A percentile compares a stretch with the other conserved stretches of the same genome.
phyloP scores from a whole-genome alignment of 2,329 filamentous ascomycete species.

The Pseudocercospora crystallina region DNA sequence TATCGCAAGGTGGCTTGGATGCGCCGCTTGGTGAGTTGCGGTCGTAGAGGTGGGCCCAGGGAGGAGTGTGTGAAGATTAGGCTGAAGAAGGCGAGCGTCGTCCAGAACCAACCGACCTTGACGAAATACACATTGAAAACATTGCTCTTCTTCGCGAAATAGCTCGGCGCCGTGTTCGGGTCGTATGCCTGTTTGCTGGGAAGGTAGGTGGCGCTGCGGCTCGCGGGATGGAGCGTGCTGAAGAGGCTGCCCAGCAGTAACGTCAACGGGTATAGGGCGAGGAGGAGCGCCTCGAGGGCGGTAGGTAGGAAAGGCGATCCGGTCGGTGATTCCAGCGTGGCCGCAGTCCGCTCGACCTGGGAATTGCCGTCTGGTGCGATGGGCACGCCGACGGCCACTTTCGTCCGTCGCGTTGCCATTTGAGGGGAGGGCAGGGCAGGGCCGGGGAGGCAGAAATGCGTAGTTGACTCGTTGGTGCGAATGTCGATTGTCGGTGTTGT shows the following conservation, averaged over 20 bases:
- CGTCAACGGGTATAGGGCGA: conserved; percentile 72
- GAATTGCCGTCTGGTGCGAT: background rate
- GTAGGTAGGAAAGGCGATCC: conserved; percentile 67
- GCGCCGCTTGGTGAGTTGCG: conserved; percentile 46
- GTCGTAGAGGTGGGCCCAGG: conserved; percentile 45
- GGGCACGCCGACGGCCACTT: conserved; percentile 9
- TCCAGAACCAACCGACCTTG: conserved; percentile 94
- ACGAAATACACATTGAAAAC: conserved; percentile 91
- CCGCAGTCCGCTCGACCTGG: conserved; percentile 2
- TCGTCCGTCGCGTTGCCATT: conserved; percentile 9
- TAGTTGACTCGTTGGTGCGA: too few relatives aligned
- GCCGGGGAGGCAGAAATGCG: too few relatives aligned
- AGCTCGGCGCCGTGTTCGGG: conserved; percentile 63
- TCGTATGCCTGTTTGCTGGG: conserved; percentile 62
- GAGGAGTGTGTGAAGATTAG: conserved; percentile 70
- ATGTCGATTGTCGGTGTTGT: too few relatives aligned
- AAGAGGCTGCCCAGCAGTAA: conserved; percentile 81
- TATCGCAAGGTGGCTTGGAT: conserved; percentile 67
- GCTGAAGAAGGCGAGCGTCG: conserved; percentile 68
- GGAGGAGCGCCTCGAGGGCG: conserved; percentile 62
- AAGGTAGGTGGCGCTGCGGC: conserved; percentile 63
- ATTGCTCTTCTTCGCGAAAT: conserved; percentile 94
- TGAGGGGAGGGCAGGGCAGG: too few relatives aligned
- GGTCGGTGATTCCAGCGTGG: conserved; percentile 14
- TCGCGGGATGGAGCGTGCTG: conserved; percentile 75